Conservation (phyloP, 2,329 filamentous ascomycete species). For the Paecilomyces variotii region DNA sequence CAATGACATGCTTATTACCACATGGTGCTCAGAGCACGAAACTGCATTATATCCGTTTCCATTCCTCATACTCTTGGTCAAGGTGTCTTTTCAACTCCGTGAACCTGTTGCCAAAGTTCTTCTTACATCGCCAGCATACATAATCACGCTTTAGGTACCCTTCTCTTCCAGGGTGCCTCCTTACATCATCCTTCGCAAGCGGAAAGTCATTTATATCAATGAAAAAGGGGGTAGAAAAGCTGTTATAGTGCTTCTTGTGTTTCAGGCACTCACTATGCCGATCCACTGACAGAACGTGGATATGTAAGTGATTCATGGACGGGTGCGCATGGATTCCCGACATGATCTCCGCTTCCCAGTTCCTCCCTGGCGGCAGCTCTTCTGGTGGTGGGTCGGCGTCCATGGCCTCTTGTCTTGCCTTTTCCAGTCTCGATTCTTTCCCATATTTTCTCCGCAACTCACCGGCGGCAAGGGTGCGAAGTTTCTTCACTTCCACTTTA, state of each 20-base stretch:
- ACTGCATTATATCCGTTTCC: conserved; percentile 55
- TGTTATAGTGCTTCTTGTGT: conserved; percentile 85
- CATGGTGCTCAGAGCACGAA: background rate
- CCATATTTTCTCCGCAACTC: conserved; percentile 68
- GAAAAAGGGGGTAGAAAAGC: conserved; percentile 80
- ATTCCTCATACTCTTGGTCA: conserved; percentile 62
- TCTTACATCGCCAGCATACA: conserved; percentile 76
- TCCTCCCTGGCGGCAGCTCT: conserved; percentile 61
- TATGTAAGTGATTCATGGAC: conserved; percentile 85
- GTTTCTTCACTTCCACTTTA: conserved; percentile 50
- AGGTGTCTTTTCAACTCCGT: conserved; percentile 67
- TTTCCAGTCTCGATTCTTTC: conserved; percentile 54
- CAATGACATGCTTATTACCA: background rate
- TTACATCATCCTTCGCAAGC: conserved; percentile 55
- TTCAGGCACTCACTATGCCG: conserved; percentile 64
- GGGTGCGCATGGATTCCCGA: conserved; percentile 80
- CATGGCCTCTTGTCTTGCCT: conserved; percentile 56
- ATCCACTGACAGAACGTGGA: conserved; percentile 79
- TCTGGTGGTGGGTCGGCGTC: conserved; percentile 42
- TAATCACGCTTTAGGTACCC: conserved; percentile 60
- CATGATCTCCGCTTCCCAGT: conserved; percentile 69
- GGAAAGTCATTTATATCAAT: conserved; percentile 74
- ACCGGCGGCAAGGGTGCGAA: conserved; percentile 59
- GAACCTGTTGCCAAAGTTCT: conserved; percentile 67
- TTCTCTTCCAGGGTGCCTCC: conserved; percentile 49